Evolutionary conservation across 2,329 filamentous ascomycete species (phyloP).

Genomic region (Clarireedia homoeocarpa): DNA sequence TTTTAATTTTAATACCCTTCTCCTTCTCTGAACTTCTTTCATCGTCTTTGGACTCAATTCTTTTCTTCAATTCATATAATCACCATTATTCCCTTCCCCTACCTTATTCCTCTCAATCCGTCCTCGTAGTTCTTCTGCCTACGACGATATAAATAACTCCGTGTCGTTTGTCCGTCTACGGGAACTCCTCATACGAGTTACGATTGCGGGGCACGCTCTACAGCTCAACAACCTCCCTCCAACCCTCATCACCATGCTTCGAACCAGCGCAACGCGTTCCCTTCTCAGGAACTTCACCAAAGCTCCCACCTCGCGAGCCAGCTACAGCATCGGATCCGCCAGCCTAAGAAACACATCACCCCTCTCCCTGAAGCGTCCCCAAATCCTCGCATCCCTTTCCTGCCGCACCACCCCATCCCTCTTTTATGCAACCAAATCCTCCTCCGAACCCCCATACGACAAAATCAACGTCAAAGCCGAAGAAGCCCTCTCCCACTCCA

Average conservation of each 20-base stretch:
- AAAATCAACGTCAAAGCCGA: constrained; percentile 49
- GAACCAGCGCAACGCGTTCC: constrained; percentile 24
- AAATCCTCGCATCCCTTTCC: constrained; percentile 11
- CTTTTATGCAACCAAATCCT: constrained; percentile 34
- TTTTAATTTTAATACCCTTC: neutral
- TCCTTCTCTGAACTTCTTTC: neutral
- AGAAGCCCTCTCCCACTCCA: constrained; percentile 43
- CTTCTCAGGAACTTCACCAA: constrained; percentile 25
- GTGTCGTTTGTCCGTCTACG: neutral
- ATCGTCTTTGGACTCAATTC: neutral
- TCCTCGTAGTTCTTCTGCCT: neutral
- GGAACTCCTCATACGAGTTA: neutral
- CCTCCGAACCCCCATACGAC: constrained; percentile 26
- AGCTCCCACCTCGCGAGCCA: constrained; percentile 17
- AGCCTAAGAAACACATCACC: constrained; percentile 16
- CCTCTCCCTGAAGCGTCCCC: constrained; percentile 21
- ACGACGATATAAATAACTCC: neutral
- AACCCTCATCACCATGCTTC: constrained; percentile 25
- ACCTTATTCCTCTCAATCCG: neutral
- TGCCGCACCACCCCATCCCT: constrained; percentile 38
- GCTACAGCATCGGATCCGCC: constrained; percentile 22
- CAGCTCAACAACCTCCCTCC: neutral
- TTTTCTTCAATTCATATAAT: neutral
- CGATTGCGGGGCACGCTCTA: constrained; percentile 21
- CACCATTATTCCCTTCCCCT: neutral